Conservation (phyloP, 495 filamentous ascomycete genomes). For the Platismatia glauca region DNA sequence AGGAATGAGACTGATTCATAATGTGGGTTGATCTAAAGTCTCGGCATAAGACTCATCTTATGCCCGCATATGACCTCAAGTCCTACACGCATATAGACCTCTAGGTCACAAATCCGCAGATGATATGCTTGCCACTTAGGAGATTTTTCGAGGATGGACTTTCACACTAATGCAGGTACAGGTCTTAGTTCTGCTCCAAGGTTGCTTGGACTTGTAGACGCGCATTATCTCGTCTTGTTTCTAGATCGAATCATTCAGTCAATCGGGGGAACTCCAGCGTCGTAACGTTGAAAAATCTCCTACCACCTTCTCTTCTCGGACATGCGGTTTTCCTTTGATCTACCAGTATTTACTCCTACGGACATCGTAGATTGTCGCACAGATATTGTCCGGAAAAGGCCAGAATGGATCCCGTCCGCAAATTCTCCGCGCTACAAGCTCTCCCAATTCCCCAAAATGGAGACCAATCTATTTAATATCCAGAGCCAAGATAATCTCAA, state of each 20-base stretch:
- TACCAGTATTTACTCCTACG: not conserved
- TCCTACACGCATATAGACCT: no score
- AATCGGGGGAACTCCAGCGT: not conserved
- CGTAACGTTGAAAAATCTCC: not conserved
- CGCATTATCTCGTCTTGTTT: not conserved
- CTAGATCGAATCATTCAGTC: not conserved
- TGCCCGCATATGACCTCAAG: no score
- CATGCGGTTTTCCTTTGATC: not conserved
- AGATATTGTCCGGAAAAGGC: not conserved
- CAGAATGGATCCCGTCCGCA: not conserved
- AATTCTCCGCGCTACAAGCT: not conserved
- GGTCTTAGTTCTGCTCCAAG: no score
- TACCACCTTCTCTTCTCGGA: not conserved
- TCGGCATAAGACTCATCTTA: no score
- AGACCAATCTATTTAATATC: not conserved
- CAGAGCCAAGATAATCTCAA: not conserved
- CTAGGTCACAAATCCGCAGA: no score
- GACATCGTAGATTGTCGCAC: not conserved
- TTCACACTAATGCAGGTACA: not conserved
- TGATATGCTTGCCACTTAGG: not conserved
- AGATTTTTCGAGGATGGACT: not conserved
- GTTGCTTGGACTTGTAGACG: no score
- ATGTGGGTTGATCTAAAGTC: no score
- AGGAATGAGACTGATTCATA: no score
- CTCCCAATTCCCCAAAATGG: not conserved